Percentiles rank a stretch among this genome's conserved stretches.
Conservation (phyloP, 768 basidiomycete species). For the Auriscalpium orientale region DNA sequence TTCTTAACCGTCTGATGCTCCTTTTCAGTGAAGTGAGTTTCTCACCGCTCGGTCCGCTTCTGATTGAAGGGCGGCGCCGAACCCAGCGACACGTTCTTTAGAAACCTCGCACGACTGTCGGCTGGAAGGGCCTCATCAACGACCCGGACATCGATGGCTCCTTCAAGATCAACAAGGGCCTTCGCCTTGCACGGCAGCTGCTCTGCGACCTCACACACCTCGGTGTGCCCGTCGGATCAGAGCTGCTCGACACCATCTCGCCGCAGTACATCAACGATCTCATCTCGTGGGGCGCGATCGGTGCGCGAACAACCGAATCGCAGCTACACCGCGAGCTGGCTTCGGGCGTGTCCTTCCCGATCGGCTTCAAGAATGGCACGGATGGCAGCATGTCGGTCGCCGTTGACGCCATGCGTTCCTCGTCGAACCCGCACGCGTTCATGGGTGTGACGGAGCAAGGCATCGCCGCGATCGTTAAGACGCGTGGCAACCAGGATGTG, state of each 20-base stretch:
- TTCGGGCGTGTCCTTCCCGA: constrained; percentile 94
- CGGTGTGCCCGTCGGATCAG: constrained; percentile 90
- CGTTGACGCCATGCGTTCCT: constrained; percentile 92
- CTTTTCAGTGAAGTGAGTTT: constrained; percentile 31
- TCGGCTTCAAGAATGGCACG: constrained; percentile 99
- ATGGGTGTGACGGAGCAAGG: constrained; percentile 88
- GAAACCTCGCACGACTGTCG: constrained; percentile 96
- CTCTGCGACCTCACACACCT: constrained; percentile 85
- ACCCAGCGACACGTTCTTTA: constrained; percentile 22
- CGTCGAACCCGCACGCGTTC: constrained; percentile 91
- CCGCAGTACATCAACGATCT: constrained; percentile 84
- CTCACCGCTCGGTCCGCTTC: background rate
- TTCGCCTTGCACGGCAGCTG: constrained; percentile 79
- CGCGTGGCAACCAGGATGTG: constrained; percentile 55
- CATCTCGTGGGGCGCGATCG: constrained; percentile 92
- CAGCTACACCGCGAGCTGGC: constrained; percentile 97
- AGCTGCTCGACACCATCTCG: constrained; percentile 79
- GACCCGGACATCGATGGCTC: constrained; percentile 94
- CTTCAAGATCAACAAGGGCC: constrained; percentile 96
- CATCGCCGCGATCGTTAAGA: constrained; percentile 93
- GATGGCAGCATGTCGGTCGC: constrained; percentile 87
- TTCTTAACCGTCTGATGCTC: background rate
- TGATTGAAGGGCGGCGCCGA: background rate
- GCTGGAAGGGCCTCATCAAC: constrained; percentile 94
- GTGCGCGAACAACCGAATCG: constrained; percentile 94